Conservation (phyloP, 805 yeast genomes). For the Myxozyma lipomycoides region DNA sequence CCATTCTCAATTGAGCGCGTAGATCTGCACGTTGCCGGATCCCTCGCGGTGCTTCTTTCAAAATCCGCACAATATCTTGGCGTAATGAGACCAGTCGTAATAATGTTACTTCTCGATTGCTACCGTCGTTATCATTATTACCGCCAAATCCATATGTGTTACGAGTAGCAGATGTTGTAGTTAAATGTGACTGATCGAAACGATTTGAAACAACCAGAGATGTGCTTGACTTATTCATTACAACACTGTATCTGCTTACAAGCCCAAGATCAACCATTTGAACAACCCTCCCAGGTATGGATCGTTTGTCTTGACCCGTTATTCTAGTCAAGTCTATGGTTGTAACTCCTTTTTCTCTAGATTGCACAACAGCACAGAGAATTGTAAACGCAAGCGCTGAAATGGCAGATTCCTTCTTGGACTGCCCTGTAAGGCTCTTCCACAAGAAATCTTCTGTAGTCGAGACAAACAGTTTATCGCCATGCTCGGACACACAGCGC, state of each 20-base stretch:
- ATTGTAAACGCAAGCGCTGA: constrained; percentile 41
- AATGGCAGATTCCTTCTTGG: constrained; percentile 32
- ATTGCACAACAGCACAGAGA: constrained; percentile 40
- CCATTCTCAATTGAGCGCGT: constrained; percentile 40
- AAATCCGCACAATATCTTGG: constrained; percentile 31
- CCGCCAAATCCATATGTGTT: neutral
- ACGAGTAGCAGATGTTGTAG: neutral
- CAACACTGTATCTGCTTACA: constrained; percentile 36
- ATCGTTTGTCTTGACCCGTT: constrained; percentile 43
- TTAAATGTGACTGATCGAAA: neutral
- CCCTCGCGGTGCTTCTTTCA: constrained; percentile 36
- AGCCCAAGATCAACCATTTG: constrained; percentile 37
- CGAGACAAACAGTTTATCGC: constrained; percentile 23
- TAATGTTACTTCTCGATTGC: no score
- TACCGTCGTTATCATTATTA: neutral
- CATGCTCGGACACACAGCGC: constrained; percentile 19
- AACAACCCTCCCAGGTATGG: constrained; percentile 38
- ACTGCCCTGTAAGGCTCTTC: constrained; percentile 37
- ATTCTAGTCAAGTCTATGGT: constrained; percentile 37
- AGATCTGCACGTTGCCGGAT: constrained; percentile 38
- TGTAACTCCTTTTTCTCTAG: constrained; percentile 40
- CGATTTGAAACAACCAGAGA: neutral
- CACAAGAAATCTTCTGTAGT: constrained; percentile 39
- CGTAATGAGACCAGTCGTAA: constrained; percentile 27
- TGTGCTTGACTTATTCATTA: neutral